A percentile compares a stretch with the other conserved stretches of the same genome.
Conservation (phyloP, 1,139 yeast species). For the Pichiaceae sp. region DNA sequence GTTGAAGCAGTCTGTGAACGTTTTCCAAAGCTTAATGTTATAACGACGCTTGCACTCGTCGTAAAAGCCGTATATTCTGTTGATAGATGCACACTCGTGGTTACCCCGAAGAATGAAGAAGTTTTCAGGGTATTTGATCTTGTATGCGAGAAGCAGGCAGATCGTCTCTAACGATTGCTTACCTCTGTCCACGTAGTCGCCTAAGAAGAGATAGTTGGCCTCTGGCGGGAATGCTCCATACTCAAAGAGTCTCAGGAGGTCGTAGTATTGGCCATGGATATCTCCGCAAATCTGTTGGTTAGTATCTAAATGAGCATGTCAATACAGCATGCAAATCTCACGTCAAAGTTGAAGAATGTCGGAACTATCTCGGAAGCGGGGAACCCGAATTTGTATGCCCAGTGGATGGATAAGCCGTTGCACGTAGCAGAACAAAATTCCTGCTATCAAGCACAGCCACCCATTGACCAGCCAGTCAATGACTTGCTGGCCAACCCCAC, state of each 20-base stretch:
- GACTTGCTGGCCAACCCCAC: no score
- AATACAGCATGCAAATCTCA: no score
- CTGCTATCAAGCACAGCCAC: no score
- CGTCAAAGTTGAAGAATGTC: no score
- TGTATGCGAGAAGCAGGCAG: slow-evolving; percentile 85
- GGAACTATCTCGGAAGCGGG: no score
- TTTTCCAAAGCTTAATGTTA: slow-evolving; percentile 95
- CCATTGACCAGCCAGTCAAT: no score
- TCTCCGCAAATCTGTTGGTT: slow-evolving; percentile 62
- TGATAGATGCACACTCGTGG: slow-evolving; percentile 96
- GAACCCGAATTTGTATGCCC: no score
- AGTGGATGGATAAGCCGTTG: no score
- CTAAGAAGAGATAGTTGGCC: slow-evolving; percentile 88
- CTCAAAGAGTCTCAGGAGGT: slow-evolving; percentile 87
- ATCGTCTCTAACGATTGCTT: slow-evolving; percentile 93
- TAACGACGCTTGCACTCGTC: slow-evolving; percentile 97
- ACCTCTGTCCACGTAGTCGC: slow-evolving; percentile 98
- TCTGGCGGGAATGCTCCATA: slow-evolving; percentile 99
- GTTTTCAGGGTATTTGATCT: slow-evolving; percentile 95
- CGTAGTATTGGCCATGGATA: slow-evolving; percentile 96
- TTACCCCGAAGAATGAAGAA: slow-evolving; percentile 87
- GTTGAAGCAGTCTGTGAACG: slow-evolving; percentile 95
- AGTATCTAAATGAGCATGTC: slow-evolving; percentile 4
- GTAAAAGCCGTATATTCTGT: slow-evolving; percentile 93
- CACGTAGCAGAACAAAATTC: no score